These are phyloP conservation scores for Heterobasidion parviporum DNA, from an alignment of 1,284 basidiomycete species.

Conservation along the genomic window DNA sequence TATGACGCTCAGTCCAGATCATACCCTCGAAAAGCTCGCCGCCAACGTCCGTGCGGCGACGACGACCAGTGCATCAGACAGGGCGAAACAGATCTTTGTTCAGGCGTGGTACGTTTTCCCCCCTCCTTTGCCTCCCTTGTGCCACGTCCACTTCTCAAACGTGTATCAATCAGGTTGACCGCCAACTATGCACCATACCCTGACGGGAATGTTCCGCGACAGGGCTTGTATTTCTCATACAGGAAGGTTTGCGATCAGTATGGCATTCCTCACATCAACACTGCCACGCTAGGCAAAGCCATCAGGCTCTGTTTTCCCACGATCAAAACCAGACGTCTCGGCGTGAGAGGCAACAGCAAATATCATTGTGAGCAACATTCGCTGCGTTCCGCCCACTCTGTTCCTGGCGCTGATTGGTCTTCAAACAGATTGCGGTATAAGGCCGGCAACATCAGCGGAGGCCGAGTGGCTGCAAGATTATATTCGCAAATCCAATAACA, in stretches of 20 bases:
- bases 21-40: constrained; percentile 76
- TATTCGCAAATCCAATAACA: constrained; percentile 82
- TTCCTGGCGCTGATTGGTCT: neutral
- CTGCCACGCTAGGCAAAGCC: constrained; percentile 89
- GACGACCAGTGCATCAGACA: constrained; percentile 79
- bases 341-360: constrained; percentile 87
- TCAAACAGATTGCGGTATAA: constrained; percentile 74
- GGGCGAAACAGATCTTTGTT: constrained; percentile 85
- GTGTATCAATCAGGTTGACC: constrained; percentile 50
- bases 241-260: constrained; percentile 85
- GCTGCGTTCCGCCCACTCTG: constrained; percentile 5
- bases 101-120: constrained; percentile 65
- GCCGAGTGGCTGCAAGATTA: constrained; percentile 87
- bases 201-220: constrained; percentile 81
- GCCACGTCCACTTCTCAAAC: constrained; percentile 1
- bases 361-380: constrained; percentile 68
- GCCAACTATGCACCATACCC: constrained; percentile 86
- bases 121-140: neutral
- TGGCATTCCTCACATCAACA: constrained; percentile 88
- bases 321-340: constrained; percentile 88
- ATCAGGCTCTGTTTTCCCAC: constrained; percentile 88
- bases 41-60: constrained; percentile 81
- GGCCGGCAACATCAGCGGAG: constrained; percentile 80
- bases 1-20: constrained; percentile 66
- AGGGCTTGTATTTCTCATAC: constrained; percentile 89